Evolutionary conservation across 139 green algal genomes (phyloP), one percentile per base, ranked within the genome.

Genomic region (Ostreobium quekettii): DNA sequence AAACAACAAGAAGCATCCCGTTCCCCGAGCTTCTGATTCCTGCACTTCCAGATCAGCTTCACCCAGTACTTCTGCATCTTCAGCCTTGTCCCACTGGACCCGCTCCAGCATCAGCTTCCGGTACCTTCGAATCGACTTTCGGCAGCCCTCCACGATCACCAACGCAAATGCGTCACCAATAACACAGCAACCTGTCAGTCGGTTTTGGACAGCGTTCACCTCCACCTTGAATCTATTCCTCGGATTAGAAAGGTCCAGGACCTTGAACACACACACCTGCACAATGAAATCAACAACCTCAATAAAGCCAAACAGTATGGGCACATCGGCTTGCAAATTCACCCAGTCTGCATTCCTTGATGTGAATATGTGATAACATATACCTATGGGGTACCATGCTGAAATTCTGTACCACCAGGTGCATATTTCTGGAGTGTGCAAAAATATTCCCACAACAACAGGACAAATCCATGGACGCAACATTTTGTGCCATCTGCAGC

Each of bases 191-290:
- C 89, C 87, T 39, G 84, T 90, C 67, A 93, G 79, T 36, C 81
- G 79, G 77, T 96, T 95, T 71, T 96, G 83, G 69, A 87, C 72
- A 1, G 94, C 94, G 78, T 99, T 99, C 19, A 96, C 76, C 56
- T 93, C 82, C 59, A 98, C 86, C 77, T 97, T 96, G 81, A 88
- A 97, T 22, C 76, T 62, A 67, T 92, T 78, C 80, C 90, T 75
- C 33, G 66, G 64, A 61, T 84, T 69, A 30, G 58, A 36, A 56
- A 93, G 73, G 64, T 79, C 48, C 22, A 66, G 48, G 26, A 91
- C 70, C 30, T 80, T 70, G 46, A 67, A 68, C 11, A 70, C 60
- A 32, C 42, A 48, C 36, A 81, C 64, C 64, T 62, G 30, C 0
- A 36, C 6, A 66, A 37, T 5, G 26, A 19, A 15, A 36, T 64